phyloP scores from a whole-genome alignment of 345 rosid species.

The Syzygium grande region DNA sequence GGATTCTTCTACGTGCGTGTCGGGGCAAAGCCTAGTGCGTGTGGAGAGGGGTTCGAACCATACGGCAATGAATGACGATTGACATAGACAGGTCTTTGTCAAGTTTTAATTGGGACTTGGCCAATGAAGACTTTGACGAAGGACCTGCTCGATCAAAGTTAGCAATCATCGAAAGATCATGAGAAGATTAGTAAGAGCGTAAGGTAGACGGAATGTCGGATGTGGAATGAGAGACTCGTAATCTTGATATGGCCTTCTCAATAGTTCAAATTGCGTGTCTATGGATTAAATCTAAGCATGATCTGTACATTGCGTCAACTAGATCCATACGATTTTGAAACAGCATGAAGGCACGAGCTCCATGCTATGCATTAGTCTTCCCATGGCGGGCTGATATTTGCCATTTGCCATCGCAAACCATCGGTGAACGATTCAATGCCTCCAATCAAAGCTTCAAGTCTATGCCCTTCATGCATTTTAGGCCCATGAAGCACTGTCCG shows the following conservation, averaged over 20 bases:
- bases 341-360: too few relatives aligned
- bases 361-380: too few relatives aligned
- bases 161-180: background rate
- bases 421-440: too few relatives aligned
- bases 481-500: background rate
- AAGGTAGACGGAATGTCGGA: background rate
- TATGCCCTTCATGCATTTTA: background rate
- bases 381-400: too few relatives aligned
- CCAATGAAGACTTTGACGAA: background rate
- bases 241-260: background rate
- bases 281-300: background rate
- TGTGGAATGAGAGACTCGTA: background rate
- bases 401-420: too few relatives aligned
- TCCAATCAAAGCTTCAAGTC: background rate
- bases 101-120: background rate
- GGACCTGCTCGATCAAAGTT: background rate
- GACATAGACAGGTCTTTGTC: background rate
- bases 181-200: background rate
- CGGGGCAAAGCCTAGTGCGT: background rate
- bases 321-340: too few relatives aligned
- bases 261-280: background rate
- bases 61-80: background rate
- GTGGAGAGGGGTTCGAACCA: background rate
- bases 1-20: background rate
- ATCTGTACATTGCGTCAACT: background rate